phyloP scores from a whole-genome alignment of 2,329 filamentous ascomycete genomes.

The Phyllosticta citrichinensis region DNA sequence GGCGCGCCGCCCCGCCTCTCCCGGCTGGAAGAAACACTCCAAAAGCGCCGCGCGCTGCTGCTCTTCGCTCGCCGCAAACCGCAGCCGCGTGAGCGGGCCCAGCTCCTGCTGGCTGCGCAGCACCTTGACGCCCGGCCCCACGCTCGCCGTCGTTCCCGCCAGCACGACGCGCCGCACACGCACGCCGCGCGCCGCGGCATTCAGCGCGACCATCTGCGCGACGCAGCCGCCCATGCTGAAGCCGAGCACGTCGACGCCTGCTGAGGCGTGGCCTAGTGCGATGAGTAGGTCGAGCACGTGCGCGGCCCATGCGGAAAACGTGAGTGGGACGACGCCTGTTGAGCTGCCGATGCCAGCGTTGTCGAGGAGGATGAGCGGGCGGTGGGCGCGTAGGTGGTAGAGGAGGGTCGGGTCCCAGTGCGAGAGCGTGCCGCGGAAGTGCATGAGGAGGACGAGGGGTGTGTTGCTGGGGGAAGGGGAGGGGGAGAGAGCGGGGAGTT shows the following conservation, averaged over 20 bases:
- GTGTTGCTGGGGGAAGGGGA: too few relatives aligned
- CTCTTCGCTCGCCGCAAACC: not conserved
- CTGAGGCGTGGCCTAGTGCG: constrained; percentile 19
- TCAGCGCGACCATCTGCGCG: constrained; percentile 37
- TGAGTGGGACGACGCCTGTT: constrained; percentile 33
- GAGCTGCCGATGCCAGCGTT: constrained; percentile 40
- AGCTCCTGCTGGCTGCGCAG: not conserved
- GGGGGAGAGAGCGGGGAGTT: not conserved
- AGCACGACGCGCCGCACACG: constrained; percentile 33
- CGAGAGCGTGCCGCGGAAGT: constrained; percentile 19
- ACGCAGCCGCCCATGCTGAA: constrained; percentile 42
- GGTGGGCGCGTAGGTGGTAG: constrained; percentile 33
- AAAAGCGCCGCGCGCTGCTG: constrained; percentile 6
- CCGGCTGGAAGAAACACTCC: constrained; percentile 12
- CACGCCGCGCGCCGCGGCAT: constrained; percentile 16
- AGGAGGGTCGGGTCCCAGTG: constrained; percentile 25
- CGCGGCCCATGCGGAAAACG: constrained; percentile 27
- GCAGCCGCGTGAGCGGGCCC: not conserved
- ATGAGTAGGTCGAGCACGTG: constrained; percentile 17
- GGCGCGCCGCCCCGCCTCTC: constrained; percentile 9
- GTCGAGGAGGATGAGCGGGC: constrained; percentile 39
- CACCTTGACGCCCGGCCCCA: constrained; percentile 23
- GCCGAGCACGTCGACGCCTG: constrained; percentile 37
- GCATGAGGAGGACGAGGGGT: constrained; percentile 16
- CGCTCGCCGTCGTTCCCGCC: constrained; percentile 35